Evolutionary conservation across 257 asterid genomes (phyloP), one percentile per base, ranked within the genome.

Genomic region (Verbascum thapsus): DNA sequence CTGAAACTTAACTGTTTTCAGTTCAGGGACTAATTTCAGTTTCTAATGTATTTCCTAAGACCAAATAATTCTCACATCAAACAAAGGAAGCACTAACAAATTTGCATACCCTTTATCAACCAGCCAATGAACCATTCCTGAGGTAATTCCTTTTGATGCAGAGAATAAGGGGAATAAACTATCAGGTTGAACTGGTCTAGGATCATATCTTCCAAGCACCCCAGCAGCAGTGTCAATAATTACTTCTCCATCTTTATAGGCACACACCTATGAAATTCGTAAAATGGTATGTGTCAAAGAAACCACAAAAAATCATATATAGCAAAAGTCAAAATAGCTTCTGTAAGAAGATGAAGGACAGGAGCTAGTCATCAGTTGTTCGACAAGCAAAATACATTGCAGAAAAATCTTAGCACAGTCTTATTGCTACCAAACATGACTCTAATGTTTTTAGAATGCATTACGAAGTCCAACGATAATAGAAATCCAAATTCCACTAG

Each of bases 171-270:
- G 91, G 81, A 88, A 92, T 71, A 92, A 85, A 75, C 97, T 86
- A 82, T 92, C 98, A 8, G 96, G 96, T 74, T 85, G 98, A 76
- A 92, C 97, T 53, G 98, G 98, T 66, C 98, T 86, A 34, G 98
- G 98, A 72, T 92, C 98, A 73, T 89, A 89, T 89, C 91, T 85
- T 73, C 98, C 98, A 53, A 92, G 98, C 55, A 70, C 82, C 64
- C 98, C 97, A 83, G 98, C 98, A 66, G 98, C 85, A 50, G 97
- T 89, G 80, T 89, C 98, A 67, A 92, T 89, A 68, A 92, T 83
- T 77, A 92, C 97, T 74, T 87, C 85, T 68, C 98, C 98, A 74
- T 92, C 95, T 81, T 85, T 92, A 76, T 92, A 92, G 67, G 98
- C 98, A 78, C 98, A 92, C 41, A 92, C 97, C 98, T 92, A 73